Percentiles rank a stretch among this genome's conserved stretches.
These are phyloP conservation scores for Epichloe uncinata DNA, from an alignment of 2,329 filamentous ascomycete genomes.

Conservation along the genomic window DNA sequence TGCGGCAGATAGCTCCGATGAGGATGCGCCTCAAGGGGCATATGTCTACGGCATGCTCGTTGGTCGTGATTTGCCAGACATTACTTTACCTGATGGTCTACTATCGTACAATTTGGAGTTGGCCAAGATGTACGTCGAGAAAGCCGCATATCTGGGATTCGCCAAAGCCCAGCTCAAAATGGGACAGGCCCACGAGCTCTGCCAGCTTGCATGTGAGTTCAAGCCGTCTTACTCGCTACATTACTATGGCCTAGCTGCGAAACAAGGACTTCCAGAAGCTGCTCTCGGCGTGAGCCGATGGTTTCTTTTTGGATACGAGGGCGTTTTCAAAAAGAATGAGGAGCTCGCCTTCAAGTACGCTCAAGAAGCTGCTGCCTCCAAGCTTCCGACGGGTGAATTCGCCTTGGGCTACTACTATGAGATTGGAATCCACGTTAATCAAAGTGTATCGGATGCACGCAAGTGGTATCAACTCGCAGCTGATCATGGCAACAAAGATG, in stretches of 20 bases:
- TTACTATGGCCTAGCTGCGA: slow-evolving; percentile 86
- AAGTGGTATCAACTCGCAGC: slow-evolving; percentile 86
- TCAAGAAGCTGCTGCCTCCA: slow-evolving; percentile 67
- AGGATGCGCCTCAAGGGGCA: slow-evolving; percentile 91
- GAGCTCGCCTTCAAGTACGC: slow-evolving; percentile 86
- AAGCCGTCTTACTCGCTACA: slow-evolving; percentile 85
- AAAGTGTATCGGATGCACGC: slow-evolving; percentile 68
- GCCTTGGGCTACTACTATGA: slow-evolving; percentile 96
- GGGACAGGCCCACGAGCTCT: slow-evolving; percentile 90
- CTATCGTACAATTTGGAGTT: slow-evolving; percentile 58
- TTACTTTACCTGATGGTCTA: slow-evolving; percentile 58
- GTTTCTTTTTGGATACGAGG: slow-evolving; percentile 93
- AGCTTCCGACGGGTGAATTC: slow-evolving; percentile 84
- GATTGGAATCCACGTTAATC: slow-evolving; percentile 83
- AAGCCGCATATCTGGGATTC: slow-evolving; percentile 90
- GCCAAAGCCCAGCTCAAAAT: slow-evolving; percentile 95
- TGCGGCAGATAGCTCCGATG: slow-evolving; percentile 78
- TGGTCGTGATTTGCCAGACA: slow-evolving; percentile 80
- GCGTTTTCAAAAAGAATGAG: slow-evolving; percentile 89
- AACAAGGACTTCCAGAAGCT: slow-evolving; percentile 85
- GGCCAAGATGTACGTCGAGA: slow-evolving; percentile 83
- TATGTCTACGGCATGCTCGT: slow-evolving; percentile 95
- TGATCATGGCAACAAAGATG: slow-evolving; percentile 85
- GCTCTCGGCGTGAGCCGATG: slow-evolving; percentile 96
- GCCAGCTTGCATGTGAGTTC: slow-evolving; percentile 87